Percentiles rank a stretch among this genome's conserved stretches.
Conservation (phyloP, 2,329 filamentous ascomycete species). For the Helminthosporium solani region DNA sequence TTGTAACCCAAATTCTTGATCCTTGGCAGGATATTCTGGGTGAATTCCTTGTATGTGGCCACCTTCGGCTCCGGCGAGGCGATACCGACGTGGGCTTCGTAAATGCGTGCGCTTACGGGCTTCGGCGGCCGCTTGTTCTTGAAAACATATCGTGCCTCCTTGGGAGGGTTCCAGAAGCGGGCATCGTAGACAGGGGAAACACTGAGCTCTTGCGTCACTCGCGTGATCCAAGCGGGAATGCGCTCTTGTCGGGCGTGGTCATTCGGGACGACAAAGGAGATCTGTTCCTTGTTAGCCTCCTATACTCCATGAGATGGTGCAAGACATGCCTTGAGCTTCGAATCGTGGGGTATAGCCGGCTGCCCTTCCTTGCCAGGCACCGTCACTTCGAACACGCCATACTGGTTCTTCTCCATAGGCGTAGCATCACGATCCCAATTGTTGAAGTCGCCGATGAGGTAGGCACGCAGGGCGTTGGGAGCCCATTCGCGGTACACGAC, state of each 20-base stretch:
- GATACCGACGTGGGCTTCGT: slow-evolving; percentile 98
- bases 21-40: slow-evolving; percentile 82
- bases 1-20: slow-evolving; percentile 94
- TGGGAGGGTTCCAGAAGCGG: slow-evolving; percentile 93
- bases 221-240: slow-evolving; percentile 94
- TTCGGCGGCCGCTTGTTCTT: slow-evolving; percentile 80
- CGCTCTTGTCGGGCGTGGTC: slow-evolving; percentile 79
- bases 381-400: slow-evolving; percentile 82
- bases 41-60: slow-evolving; percentile 97
- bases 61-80: slow-evolving; percentile 87
- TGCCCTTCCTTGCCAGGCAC: slow-evolving; percentile 73
- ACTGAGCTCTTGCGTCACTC: slow-evolving; percentile 87
- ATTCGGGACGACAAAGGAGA: slow-evolving; percentile 76
- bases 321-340: slow-evolving; percentile 81
- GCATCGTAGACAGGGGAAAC: slow-evolving; percentile 94
- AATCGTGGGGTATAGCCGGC: slow-evolving; percentile 83
- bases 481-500: slow-evolving; percentile 96
- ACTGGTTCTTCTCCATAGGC: slow-evolving; percentile 82
- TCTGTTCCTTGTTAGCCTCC: slow-evolving; percentile 51
- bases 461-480: slow-evolving; percentile 80
- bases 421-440: slow-evolving; percentile 82
- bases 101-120: slow-evolving; percentile 83
- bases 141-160: slow-evolving; percentile 74
- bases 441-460: slow-evolving; percentile 94
- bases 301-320: slow-evolving; percentile 8